Percentiles rank a stretch among this genome's conserved stretches.
Conservation (phyloP, 2,329 filamentous ascomycete genomes). For the Aspergillus niger region DNA sequence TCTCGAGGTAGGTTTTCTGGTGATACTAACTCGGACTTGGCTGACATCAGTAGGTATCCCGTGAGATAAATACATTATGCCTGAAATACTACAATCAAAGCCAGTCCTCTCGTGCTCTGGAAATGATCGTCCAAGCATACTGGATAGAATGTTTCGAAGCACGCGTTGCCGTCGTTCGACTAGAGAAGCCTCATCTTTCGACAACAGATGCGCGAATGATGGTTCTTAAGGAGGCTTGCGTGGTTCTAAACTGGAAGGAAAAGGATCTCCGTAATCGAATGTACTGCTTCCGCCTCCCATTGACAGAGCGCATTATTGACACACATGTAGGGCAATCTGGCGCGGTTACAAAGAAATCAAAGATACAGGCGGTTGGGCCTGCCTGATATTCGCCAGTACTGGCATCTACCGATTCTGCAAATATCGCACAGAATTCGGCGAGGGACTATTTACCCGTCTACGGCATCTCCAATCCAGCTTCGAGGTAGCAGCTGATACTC, state of each 20-base stretch:
- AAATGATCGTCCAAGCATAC: slow-evolving; percentile 60
- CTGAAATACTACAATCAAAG: slow-evolving; percentile 44
- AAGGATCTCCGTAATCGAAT: slow-evolving; percentile 57
- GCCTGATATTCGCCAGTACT: slow-evolving; percentile 59
- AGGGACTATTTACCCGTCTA: slow-evolving; percentile 53
- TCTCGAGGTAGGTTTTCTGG: slow-evolving; percentile 14
- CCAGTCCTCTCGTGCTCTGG: slow-evolving; percentile 57
- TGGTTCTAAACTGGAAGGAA: slow-evolving; percentile 58
- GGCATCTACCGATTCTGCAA: slow-evolving; percentile 64
- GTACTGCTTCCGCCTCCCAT: background rate
- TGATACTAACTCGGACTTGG: too few species aligned
- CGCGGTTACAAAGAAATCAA: slow-evolving; percentile 62
- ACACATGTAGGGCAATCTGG: slow-evolving; percentile 49
- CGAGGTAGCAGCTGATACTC: slow-evolving; percentile 56
- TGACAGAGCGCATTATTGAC: too few species aligned
- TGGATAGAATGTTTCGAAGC: slow-evolving; percentile 60
- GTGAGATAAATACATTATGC: slow-evolving; percentile 26
- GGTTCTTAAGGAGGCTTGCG: slow-evolving; percentile 56
- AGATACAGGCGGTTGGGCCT: slow-evolving; percentile 58
- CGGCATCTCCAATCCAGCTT: slow-evolving; percentile 49
- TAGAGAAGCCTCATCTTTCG: slow-evolving; percentile 45
- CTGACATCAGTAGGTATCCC: slow-evolving; percentile 20
- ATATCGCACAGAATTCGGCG: slow-evolving; percentile 57
- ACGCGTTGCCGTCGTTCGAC: slow-evolving; percentile 47
- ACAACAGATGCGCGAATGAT: slow-evolving; percentile 54